These are phyloP conservation scores for Ampelomyces quisqualis DNA, from an alignment of 2,329 filamentous ascomycete genomes.

Conservation along the genomic window DNA sequence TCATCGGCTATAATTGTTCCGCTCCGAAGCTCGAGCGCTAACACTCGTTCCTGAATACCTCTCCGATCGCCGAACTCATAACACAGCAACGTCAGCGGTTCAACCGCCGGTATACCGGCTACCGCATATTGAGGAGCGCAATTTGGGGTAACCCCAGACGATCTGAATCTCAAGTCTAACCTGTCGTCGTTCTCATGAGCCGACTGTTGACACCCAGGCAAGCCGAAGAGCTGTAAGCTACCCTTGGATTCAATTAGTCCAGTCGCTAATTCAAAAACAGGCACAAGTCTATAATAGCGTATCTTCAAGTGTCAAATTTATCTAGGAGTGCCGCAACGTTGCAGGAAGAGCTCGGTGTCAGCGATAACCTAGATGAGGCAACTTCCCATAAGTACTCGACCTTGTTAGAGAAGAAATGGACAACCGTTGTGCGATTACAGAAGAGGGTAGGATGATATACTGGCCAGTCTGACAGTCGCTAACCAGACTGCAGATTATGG, in stretches of 20 bases:
- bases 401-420: conserved; percentile 97
- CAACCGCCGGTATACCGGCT: too few species aligned
- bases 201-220: conserved; percentile 75
- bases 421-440: conserved; percentile 87
- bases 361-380: conserved; percentile 71
- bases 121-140: too few species aligned
- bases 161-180: too few species aligned
- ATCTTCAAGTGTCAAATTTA: conserved; percentile 73
- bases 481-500: conserved; percentile 94
- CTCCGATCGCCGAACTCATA: too few species aligned
- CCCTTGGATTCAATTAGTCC: neutral
- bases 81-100: too few species aligned
- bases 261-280: conserved; percentile 49
- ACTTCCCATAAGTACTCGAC: conserved; percentile 94
- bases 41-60: too few species aligned
- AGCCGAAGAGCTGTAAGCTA: conserved; percentile 79
- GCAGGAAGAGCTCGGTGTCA: conserved; percentile 73
- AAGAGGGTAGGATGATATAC: conserved; percentile 77
- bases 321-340: conserved; percentile 68
- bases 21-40: too few species aligned
- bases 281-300: conserved; percentile 92
- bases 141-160: too few species aligned
- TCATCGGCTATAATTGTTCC: too few species aligned
- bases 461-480: too few species aligned
- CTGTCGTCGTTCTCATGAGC: conserved; percentile 59